A percentile compares a stretch with the other conserved stretches of the same genome.
Conservation (phyloP, 2,329 filamentous ascomycete genomes). For the Periconia digitata region DNA sequence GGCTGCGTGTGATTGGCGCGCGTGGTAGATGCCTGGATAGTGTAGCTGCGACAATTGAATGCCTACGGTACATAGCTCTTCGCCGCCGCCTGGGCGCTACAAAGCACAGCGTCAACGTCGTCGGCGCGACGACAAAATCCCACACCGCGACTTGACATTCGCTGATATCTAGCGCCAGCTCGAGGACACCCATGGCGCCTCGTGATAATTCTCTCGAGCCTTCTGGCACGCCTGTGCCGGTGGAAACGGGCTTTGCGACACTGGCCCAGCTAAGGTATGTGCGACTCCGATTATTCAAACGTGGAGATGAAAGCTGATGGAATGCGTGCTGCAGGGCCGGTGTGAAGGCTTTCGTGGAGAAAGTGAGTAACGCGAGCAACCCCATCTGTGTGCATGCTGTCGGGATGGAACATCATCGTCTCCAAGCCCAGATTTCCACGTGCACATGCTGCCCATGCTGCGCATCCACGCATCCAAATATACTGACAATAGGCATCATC, state of each 20-base stretch:
- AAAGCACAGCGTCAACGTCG: slow-evolving; percentile 20
- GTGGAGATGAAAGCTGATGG: slow-evolving; percentile 31
- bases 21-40: not conserved
- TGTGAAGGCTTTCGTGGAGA: slow-evolving; percentile 68
- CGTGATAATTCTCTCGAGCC: slow-evolving; percentile 58
- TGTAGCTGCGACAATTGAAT: too few species aligned
- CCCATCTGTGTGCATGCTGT: not conserved
- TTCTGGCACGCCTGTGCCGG: slow-evolving; percentile 58
- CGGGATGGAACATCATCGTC: slow-evolving; percentile 14
- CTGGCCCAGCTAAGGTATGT: slow-evolving; percentile 77
- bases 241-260: slow-evolving; percentile 80
- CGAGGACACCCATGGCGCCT: slow-evolving; percentile 52
- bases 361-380: slow-evolving; percentile 58
- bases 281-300: slow-evolving; percentile 27
- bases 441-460: not conserved
- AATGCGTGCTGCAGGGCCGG: slow-evolving; percentile 55
- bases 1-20: slow-evolving; percentile 11
- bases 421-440: slow-evolving; percentile 4
- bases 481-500: slow-evolving; percentile 17
- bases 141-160: slow-evolving; percentile 24
- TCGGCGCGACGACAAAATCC: slow-evolving; percentile 21
- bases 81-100: slow-evolving; percentile 11
- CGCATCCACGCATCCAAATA: not conserved
- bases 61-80: too few species aligned
- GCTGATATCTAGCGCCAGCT: slow-evolving; percentile 10